phyloP scores from a whole-genome alignment of 2,329 filamentous ascomycete species.

The Paecilomyces formosus region DNA sequence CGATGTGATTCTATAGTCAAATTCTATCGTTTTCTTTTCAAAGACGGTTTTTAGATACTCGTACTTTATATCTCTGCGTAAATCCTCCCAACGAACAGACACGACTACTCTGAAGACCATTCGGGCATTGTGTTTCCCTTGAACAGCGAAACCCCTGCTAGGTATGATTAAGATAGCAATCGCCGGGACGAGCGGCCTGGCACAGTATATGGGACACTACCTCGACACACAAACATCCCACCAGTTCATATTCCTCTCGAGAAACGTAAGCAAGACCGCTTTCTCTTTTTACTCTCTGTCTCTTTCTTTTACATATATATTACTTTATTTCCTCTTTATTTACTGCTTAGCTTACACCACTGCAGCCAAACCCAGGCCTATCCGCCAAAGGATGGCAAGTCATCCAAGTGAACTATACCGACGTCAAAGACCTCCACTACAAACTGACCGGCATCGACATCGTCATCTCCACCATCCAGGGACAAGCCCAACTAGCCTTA shows the following conservation, averaged over 20 bases:
- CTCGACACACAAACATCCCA: slow-evolving; percentile 57
- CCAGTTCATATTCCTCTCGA: slow-evolving; percentile 63
- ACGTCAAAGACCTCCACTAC: slow-evolving; percentile 52
- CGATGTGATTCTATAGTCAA: neutral
- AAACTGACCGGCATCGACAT: slow-evolving; percentile 65
- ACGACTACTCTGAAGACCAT: neutral
- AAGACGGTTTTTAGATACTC: neutral
- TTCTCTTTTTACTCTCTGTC: slow-evolving; percentile 2
- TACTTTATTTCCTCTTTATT: too few species aligned
- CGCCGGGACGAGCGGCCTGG: slow-evolving; percentile 54
- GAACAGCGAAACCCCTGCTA: neutral
- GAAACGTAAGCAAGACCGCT: slow-evolving; percentile 42
- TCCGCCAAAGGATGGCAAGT: slow-evolving; percentile 51
- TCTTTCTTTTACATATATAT: too few species aligned
- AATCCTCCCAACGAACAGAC: too few species aligned
- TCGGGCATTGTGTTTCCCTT: neutral
- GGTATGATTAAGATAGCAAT: slow-evolving; percentile 55
- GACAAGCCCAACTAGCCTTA: slow-evolving; percentile 58
- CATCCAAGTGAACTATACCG: slow-evolving; percentile 59
- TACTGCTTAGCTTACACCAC: slow-evolving; percentile 3
- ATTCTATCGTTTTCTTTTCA: neutral
- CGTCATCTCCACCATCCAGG: slow-evolving; percentile 66
- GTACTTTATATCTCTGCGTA: neutral
- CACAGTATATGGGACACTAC: slow-evolving; percentile 50
- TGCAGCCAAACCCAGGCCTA: slow-evolving; percentile 29